Evolutionary conservation across 2,329 filamentous ascomycete genomes (phyloP).

Genomic region (Colletotrichum sublineola): DNA sequence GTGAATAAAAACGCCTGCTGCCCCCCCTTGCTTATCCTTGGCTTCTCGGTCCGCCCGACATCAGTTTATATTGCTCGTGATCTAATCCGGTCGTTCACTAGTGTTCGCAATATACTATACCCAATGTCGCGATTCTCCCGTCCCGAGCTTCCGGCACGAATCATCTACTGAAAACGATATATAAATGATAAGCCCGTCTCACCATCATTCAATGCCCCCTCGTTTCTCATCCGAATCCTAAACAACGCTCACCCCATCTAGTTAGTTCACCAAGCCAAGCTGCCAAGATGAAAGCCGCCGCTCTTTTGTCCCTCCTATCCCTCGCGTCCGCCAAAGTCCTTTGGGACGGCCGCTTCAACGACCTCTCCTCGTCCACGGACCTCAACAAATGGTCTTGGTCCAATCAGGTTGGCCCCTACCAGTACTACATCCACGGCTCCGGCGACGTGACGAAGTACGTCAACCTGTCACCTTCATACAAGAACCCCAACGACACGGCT

Average conservation of each 20-base stretch:
- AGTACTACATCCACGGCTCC: slow-evolving; percentile 81
- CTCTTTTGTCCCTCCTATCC: slow-evolving; percentile 25
- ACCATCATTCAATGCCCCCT: no score
- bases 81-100: background rate
- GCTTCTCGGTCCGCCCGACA: slow-evolving; percentile 31
- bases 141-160: slow-evolving; percentile 9
- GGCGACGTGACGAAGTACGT: slow-evolving; percentile 70
- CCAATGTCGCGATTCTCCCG: slow-evolving; percentile 18
- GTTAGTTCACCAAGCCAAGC: background rate
- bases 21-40: background rate
- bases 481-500: slow-evolving; percentile 73
- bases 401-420: slow-evolving; percentile 77
- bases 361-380: slow-evolving; percentile 66
- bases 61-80: slow-evolving; percentile 34
- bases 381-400: slow-evolving; percentile 74
- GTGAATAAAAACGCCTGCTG: background rate
- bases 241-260: background rate
- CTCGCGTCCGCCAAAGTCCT: slow-evolving; percentile 52
- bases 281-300: slow-evolving; percentile 27
- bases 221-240: background rate
- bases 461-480: slow-evolving; percentile 70
- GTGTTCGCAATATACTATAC: slow-evolving; percentile 9
- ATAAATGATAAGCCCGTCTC: background rate
- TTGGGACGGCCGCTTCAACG: slow-evolving; percentile 77
- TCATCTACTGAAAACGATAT: background rate